A percentile compares a stretch with the other conserved stretches of the same genome.
Evolutionary conservation across 2,329 filamentous ascomycete species (phyloP).

Genomic region (Epichloe sibirici): DNA sequence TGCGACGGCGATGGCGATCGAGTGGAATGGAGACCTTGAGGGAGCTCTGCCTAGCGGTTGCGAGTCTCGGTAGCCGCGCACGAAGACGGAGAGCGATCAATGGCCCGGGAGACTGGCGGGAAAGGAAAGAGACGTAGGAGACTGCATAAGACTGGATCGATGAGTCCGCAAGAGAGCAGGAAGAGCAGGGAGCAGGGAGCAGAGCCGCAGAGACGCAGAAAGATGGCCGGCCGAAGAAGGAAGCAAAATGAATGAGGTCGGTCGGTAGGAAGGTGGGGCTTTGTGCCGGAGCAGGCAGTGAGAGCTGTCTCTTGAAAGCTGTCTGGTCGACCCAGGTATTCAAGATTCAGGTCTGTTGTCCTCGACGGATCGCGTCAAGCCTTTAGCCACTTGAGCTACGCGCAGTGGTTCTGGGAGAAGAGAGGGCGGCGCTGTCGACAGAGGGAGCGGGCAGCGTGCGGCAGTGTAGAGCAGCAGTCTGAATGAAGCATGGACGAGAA

Average conservation of each 20-base stretch:
- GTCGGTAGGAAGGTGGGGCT: slow-evolving; percentile 3
- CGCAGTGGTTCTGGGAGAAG: neutral
- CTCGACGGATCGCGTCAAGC: neutral
- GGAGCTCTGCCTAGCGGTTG: neutral
- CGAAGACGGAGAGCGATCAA: neutral
- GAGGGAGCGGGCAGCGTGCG: neutral
- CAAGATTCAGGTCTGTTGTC: neutral
- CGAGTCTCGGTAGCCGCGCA: neutral
- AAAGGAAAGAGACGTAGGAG: neutral
- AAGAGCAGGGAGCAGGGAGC: neutral
- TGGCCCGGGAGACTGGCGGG: neutral
- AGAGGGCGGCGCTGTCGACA: neutral
- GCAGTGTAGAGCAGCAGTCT: neutral
- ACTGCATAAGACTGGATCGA: neutral
- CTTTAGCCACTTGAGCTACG: neutral
- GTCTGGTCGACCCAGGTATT: neutral
- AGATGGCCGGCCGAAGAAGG: neutral
- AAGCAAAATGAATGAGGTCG: slow-evolving; percentile 3
- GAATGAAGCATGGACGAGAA: neutral
- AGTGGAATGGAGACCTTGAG: neutral
- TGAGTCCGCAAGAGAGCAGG: neutral
- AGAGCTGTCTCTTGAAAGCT: neutral
- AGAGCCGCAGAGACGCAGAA: neutral
- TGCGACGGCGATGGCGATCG: neutral
- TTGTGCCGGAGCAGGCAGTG: neutral